A percentile compares a stretch with the other conserved stretches of the same genome.
Evolutionary conservation across 2,329 filamentous ascomycete species (phyloP).

Genomic region (Claviceps maximensis): DNA sequence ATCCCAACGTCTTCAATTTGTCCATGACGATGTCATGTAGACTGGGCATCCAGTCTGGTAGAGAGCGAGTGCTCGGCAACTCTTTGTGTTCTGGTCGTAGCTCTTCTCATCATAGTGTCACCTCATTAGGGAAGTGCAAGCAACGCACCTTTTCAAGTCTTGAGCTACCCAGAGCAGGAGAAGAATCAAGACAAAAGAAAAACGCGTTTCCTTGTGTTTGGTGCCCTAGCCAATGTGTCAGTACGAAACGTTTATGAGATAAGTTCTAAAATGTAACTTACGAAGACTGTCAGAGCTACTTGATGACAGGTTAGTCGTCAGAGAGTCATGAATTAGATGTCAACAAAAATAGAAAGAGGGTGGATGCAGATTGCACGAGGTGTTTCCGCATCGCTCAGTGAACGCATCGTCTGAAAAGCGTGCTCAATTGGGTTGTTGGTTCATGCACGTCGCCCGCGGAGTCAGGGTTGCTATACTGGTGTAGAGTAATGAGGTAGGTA

Average conservation of each 20-base stretch:
- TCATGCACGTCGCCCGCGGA: constrained; percentile 2
- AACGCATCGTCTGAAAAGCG: background rate
- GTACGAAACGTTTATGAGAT: background rate
- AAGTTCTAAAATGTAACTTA: background rate
- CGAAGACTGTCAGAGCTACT: background rate
- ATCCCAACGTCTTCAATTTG: too few relatives aligned
- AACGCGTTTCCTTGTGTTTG: background rate
- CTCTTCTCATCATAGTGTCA: too few relatives aligned
- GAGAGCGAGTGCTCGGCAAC: background rate
- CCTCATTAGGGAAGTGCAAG: too few relatives aligned
- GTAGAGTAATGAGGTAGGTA: background rate
- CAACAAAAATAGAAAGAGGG: background rate
- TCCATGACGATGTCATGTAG: too few relatives aligned
- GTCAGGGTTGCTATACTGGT: background rate
- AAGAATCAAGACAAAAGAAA: background rate
- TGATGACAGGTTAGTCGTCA: background rate
- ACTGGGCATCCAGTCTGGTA: background rate
- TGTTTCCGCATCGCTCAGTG: background rate
- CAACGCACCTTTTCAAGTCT: background rate
- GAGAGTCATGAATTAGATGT: background rate
- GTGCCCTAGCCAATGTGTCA: constrained; percentile 1
- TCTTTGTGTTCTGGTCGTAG: background rate
- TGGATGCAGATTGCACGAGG: background rate
- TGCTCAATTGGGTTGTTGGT: background rate
- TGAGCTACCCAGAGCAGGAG: background rate